A percentile compares a stretch with the other conserved stretches of the same genome.
Conservation (phyloP, 495 filamentous ascomycete species). For the Aspergillus bertholletiae region DNA sequence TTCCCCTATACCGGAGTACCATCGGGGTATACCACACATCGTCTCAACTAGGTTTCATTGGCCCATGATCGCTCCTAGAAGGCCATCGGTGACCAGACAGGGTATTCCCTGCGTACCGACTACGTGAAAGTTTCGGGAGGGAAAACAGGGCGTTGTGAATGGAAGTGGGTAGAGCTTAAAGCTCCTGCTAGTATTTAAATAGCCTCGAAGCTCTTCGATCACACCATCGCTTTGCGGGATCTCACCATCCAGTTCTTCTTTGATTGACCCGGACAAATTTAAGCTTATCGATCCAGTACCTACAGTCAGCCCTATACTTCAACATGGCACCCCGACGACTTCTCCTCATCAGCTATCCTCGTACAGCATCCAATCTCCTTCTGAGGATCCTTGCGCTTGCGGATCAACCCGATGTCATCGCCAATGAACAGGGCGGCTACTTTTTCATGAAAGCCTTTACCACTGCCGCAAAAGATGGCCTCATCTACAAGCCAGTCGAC, state of each 20-base stretch:
- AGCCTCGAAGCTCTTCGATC: neutral
- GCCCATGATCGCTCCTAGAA: neutral
- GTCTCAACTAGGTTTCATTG: neutral
- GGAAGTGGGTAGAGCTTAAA: neutral
- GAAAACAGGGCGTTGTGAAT: neutral
- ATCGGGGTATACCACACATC: neutral
- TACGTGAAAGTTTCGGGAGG: neutral
- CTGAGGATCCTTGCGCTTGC: constrained; percentile 26
- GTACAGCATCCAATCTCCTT: constrained; percentile 37
- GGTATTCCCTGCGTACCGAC: neutral
- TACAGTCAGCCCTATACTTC: neutral
- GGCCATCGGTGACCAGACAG: neutral
- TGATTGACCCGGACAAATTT: neutral
- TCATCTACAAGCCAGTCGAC: constrained; percentile 16
- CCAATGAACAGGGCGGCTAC: constrained; percentile 23
- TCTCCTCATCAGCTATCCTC: constrained; percentile 29
- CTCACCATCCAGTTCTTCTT: constrained; percentile 1
- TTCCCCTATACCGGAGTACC: no score
- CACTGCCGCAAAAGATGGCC: neutral
- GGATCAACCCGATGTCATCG: constrained; percentile 19
- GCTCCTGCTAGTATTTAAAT: neutral
- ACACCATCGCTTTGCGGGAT: neutral
- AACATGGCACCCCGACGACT: constrained; percentile 3
- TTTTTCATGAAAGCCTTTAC: constrained; percentile 25
- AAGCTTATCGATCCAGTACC: neutral